Evolutionary conservation across 202 grass and related monocot species (phyloP).

Genomic region (Setaria viridis): DNA sequence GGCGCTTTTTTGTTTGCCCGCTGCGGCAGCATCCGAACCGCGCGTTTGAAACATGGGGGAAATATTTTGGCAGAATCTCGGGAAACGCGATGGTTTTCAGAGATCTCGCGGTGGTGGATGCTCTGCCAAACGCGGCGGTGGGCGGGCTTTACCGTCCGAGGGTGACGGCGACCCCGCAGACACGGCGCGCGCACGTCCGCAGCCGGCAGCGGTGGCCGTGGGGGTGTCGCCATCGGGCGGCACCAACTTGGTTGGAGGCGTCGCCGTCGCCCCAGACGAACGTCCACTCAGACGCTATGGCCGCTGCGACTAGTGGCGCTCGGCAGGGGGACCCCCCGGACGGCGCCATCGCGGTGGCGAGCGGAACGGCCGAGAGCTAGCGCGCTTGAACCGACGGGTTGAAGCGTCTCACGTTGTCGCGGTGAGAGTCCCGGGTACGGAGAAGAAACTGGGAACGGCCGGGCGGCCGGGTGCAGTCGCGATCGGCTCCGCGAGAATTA

Average conservation of each 20-base stretch:
- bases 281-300: constrained; percentile 11
- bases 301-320: background rate
- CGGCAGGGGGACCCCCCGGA: background rate
- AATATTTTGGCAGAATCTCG: background rate
- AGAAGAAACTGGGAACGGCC: background rate
- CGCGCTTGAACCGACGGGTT: background rate
- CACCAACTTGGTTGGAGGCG: constrained; percentile 35
- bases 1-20: background rate
- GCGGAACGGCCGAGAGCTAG: background rate
- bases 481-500: background rate
- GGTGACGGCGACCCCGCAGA: background rate
- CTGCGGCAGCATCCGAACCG: background rate
- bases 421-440: background rate
- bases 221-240: constrained; percentile 21
- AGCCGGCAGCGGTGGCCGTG: background rate
- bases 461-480: background rate
- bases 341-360: background rate
- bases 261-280: background rate
- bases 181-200: constrained; percentile 17
- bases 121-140: background rate
- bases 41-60: background rate
- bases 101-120: no score
- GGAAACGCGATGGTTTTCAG: background rate
- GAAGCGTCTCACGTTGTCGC: background rate
- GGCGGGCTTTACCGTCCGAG: background rate